These are phyloP conservation scores for Telfairia occidentalis DNA, from an alignment of 331 rosid genomes.

Conservation along the genomic window DNA sequence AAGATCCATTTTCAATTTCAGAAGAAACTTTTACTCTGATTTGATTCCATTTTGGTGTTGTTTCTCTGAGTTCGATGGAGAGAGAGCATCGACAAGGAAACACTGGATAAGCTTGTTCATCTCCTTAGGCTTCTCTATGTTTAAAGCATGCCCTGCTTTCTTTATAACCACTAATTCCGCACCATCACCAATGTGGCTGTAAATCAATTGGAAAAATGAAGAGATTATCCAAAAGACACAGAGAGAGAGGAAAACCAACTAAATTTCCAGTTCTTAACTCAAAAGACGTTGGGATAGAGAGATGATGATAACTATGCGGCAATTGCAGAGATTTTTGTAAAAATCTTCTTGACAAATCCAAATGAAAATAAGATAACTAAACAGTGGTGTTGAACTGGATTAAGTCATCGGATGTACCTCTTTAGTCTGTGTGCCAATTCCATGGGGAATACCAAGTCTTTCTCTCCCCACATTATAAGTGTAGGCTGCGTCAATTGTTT, in stretches of 20 bases:
- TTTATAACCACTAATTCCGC: slow-evolving; percentile 29
- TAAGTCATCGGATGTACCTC: slow-evolving; percentile 28
- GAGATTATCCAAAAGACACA: background rate
- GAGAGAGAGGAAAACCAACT: background rate
- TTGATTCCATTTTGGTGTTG: slow-evolving; percentile 24
- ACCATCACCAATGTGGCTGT: slow-evolving; percentile 34
- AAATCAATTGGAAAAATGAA: background rate
- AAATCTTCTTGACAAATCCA: background rate
- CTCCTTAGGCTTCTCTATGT: slow-evolving; percentile 39
- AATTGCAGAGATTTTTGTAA: background rate
- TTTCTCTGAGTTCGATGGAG: slow-evolving; percentile 3
- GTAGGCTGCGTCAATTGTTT: slow-evolving; percentile 45
- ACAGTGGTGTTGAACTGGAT: background rate
- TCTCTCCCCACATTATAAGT: slow-evolving; percentile 78
- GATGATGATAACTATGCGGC: background rate
- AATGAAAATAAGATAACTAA: background rate
- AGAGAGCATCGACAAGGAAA: slow-evolving; percentile 26
- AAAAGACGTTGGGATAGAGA: background rate
- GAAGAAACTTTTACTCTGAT: slow-evolving; percentile 13
- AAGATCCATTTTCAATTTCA: background rate
- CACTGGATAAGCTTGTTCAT: slow-evolving; percentile 28
- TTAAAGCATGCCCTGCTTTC: slow-evolving; percentile 47
- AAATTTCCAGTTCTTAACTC: background rate
- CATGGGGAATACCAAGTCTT: slow-evolving; percentile 66
- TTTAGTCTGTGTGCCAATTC: slow-evolving; percentile 72